These are phyloP conservation scores for Globisporangium takayamanum DNA, from an alignment of 352 stramenopile genomes.

Conservation along the genomic window DNA sequence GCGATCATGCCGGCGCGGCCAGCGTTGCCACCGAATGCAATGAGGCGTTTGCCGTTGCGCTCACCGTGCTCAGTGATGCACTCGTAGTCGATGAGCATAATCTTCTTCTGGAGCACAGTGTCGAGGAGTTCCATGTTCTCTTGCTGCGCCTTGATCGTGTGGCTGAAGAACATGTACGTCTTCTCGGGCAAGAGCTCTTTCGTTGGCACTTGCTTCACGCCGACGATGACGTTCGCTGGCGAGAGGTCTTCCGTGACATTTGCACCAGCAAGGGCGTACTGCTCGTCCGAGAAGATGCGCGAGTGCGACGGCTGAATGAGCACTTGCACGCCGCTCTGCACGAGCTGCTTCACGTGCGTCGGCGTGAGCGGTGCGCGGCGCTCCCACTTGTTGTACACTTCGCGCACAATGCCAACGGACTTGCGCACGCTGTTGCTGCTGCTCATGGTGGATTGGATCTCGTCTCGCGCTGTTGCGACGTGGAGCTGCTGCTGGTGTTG, in stretches of 20 bases:
- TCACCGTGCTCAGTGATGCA: constrained; percentile 89
- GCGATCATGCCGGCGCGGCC: constrained; percentile 93
- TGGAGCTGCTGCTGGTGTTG: neutral
- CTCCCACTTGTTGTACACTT: constrained; percentile 96
- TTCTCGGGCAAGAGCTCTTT: constrained; percentile 84
- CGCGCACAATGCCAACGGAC: constrained; percentile 89
- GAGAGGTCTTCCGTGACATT: constrained; percentile 87
- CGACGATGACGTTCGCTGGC: constrained; percentile 89
- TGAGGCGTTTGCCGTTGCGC: constrained; percentile 74
- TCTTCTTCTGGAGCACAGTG: constrained; percentile 85
- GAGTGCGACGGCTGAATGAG: constrained; percentile 90
- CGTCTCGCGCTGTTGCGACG: neutral
- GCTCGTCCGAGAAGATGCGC: constrained; percentile 91
- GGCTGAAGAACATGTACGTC: constrained; percentile 96
- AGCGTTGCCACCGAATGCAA: constrained; percentile 94
- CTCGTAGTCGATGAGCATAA: constrained; percentile 96
- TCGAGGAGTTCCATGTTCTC: constrained; percentile 95
- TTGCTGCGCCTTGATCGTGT: constrained; percentile 95
- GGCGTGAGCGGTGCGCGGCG: constrained; percentile 90
- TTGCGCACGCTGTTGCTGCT: constrained; percentile 23
- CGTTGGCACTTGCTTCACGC: constrained; percentile 92
- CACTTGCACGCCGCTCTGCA: constrained; percentile 80
- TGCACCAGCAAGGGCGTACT: constrained; percentile 89
- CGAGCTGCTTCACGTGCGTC: constrained; percentile 81
- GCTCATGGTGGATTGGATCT: constrained; percentile 5